Evolutionary conservation across 257 asterid genomes (phyloP), one percentile per base, ranked within the genome.

Genomic region (Solanum dulcamara): DNA sequence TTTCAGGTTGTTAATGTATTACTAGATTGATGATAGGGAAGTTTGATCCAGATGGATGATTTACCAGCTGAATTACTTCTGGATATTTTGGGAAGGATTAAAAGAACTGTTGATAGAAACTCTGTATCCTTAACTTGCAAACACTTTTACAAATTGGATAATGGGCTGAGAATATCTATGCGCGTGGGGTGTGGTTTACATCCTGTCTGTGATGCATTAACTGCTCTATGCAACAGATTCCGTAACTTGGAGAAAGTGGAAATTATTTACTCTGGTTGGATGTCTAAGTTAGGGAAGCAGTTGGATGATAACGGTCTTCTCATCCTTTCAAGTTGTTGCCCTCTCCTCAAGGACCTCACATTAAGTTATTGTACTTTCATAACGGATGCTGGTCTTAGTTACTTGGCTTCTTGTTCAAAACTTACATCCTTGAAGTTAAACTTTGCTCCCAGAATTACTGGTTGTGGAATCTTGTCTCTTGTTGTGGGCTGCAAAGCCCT

Each of bases 211-310:
- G 93, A 91, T 37, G 96, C 93, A 30, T 87, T 95, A 86, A 46
- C 85, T 28, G 84, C 93, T 55, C 91, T 96, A 70, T 92, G 97
- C 91, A 85, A 84, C 32, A 90, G 98, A 88, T 96, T 94, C 62
- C 88, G 28, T 33, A 89, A 90, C 84, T 84, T 96, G 89, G 97
- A 92, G 42, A 93, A 82, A 85, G 91, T 96, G 10, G 97, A 96
- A 84, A 92, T 96, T 66, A 84, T 89, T 62, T 94, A 96, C 91
- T 90, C 94, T 3, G 99, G 98, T 85, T 96, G 98, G 98, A 92
- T 93, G 98, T 96, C 97, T 44, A 93, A 88, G 80, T 90, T 92
- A 82, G 99, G 99, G 6, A 92, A 90, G 85, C 99, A 96, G 83
- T 86, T 94, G 67, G 97, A 92, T 77, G 98, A 94, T 79, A 81